Evolutionary conservation across 371 early-diverging fungal genomes (phyloP), one percentile per base, ranked within the genome.

Genomic region (Dichotomocladium elegans): DNA sequence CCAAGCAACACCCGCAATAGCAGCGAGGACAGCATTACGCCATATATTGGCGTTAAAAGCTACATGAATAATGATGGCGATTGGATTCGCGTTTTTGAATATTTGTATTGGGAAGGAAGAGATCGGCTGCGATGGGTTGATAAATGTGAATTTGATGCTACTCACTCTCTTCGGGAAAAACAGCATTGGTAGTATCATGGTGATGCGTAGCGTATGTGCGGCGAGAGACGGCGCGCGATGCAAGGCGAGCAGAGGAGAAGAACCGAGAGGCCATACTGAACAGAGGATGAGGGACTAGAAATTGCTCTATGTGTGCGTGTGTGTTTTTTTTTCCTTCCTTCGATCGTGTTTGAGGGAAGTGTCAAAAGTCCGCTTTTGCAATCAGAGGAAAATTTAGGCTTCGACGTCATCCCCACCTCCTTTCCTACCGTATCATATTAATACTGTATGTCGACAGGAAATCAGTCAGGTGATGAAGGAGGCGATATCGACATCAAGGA

Each of bases 401-500:
- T 31, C 21, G 24, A 51, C 42, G 52, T 51, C 52, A 28, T 28
- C n/a, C n/a, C n/a, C n/a, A n/a, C n/a, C n/a, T n/a, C n/a, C n/a
- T n/a, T n/a, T n/a, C n/a, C n/a, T n/a, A n/a, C n/a, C n/a, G n/a
- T n/a, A n/a, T n/a, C n/a, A n/a, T n/a, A n/a, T n/a, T n/a, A n/a
- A n/a, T n/a, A n/a, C n/a, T n/a, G n/a, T n/a, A n/a, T n/a, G n/a
- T n/a, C 42, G 30, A 31, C 46, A 24, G 60, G 49, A 53, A 53
- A 59, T 21, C 60, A 59, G 29, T 77, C 78, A 50, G 77, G 77
- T 47, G 87, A 82, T 55, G 89, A 86, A 57, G n/a, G n/a, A n/a
- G 79, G 81, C 40, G 85, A 85, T 55, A 57, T 73, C 37, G 91
- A 90, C 59, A 74, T 89, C 58, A 90, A 88, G 64, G 96, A 96